Base-by-base conservation (phyloP, 164 flowering plant genomes). In the Chimonanthus salicifolius region DNA sequence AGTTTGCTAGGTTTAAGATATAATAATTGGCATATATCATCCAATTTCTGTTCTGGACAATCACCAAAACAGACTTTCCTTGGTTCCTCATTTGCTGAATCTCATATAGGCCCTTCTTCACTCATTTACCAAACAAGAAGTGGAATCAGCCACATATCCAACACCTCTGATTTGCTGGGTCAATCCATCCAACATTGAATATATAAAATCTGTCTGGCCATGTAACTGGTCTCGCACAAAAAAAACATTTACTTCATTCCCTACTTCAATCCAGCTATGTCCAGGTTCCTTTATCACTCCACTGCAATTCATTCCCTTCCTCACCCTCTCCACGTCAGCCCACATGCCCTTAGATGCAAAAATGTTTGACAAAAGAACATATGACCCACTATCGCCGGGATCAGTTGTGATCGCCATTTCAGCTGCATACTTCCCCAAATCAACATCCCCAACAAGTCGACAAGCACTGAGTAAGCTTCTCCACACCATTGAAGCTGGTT, bases 401-500 rank as follows among this genome's bases (percentile, higher is more conserved):
- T 88, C 89, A 68, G 63, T 72, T 18, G 86, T 82, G 33, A 86
- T 86, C 43, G 89, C 88, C 85, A 72, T 83, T 67, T 88, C 83
- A 43, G 89, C 91, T 7, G 91, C 89, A 79, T 85, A 80, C 71
- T 70, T 81, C 6, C 85, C 91, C 73, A 86, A 10, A 66, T 80
- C 82, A 33, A 82, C 70, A 70, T 85, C 68, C n/a, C 87, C 83
- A 62, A 74, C 72, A 51, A 70, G 67, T 74, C 76, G 70, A 69
- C 89, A 86, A 21, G 87, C 86, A 76, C 86, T 82, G 47, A 88
- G 91, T 77, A 88, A 77, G 76, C 88, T 84, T 71, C 88, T 75
- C 93, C 92, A 91, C n/a, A 91, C 81, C 64, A 82, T 72, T 58
- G 89, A 87, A 13, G 78, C 85, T 15, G 93, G 92, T 71, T 79